A percentile compares a stretch with the other conserved stretches of the same genome.
phyloP scores from a whole-genome alignment of 164 flowering plant species.

The Protea cynaroides region DNA sequence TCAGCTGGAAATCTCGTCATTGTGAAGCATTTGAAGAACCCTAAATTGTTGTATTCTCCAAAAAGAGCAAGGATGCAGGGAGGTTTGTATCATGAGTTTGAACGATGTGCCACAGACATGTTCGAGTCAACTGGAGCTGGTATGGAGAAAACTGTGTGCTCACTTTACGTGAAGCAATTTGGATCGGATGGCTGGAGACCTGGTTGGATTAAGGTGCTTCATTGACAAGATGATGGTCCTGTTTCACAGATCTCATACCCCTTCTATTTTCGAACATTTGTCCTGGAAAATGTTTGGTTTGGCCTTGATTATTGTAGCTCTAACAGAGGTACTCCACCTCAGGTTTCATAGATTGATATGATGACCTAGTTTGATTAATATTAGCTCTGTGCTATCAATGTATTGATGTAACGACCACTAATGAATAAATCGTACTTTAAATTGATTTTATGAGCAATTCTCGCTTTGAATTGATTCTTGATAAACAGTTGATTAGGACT shows the following conservation, averaged over 20 bases:
- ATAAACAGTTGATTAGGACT: no score
- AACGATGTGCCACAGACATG: slow-evolving; percentile 7
- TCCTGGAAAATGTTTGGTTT: slow-evolving; percentile 20
- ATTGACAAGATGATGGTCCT: neutral
- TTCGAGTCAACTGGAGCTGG: slow-evolving; percentile 14
- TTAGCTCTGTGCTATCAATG: no score
- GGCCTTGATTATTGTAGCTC: slow-evolving; percentile 17
- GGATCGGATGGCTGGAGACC: slow-evolving; percentile 19
- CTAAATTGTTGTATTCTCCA: slow-evolving; percentile 6
- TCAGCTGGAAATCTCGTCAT: slow-evolving; percentile 9
- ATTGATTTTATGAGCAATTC: no score
- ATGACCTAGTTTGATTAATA: no score
- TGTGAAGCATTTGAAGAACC: slow-evolving; percentile 17
- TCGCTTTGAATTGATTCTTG: no score
- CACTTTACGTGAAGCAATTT: slow-evolving; percentile 9
- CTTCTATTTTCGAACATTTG: slow-evolving; percentile 15
- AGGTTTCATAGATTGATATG: neutral
- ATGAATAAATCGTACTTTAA: no score
- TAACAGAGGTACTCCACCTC: slow-evolving; percentile 2
- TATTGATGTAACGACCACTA: no score
- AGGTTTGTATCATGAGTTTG: slow-evolving; percentile 10
- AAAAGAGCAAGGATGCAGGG: slow-evolving; percentile 11
- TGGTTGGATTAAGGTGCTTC: slow-evolving; percentile 23
- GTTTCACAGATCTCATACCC: neutral
- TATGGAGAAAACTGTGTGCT: slow-evolving; percentile 14